phyloP scores from a whole-genome alignment of 2,329 filamentous ascomycete genomes.

The Xylariaceae sp. region DNA sequence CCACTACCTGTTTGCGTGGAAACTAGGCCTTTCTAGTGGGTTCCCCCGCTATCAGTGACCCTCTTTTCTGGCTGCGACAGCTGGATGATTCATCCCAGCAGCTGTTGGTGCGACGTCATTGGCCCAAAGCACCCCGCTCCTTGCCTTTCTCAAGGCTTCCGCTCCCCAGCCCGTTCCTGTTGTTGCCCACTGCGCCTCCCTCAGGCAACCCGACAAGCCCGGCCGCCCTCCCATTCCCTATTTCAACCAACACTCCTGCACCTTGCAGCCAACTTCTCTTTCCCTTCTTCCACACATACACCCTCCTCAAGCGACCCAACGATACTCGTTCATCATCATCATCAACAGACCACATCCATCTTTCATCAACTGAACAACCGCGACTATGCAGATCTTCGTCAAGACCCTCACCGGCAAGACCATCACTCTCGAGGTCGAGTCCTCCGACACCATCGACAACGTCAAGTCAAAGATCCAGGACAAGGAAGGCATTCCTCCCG shows the following conservation, averaged over 20 bases:
- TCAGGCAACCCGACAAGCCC: constrained; percentile 8
- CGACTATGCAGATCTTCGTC: constrained; percentile 94
- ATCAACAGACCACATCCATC: constrained; percentile 7
- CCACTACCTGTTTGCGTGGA: no score
- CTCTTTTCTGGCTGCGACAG: not conserved
- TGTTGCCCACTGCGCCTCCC: constrained; percentile 23
- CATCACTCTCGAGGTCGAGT: constrained; percentile 77
- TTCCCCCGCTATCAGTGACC: no score
- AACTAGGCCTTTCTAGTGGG: no score
- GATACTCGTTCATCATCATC: not conserved
- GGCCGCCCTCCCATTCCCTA: constrained; percentile 12
- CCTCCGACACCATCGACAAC: constrained; percentile 77
- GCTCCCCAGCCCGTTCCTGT: constrained; percentile 17
- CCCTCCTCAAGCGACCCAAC: constrained; percentile 6
- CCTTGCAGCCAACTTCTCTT: constrained; percentile 5
- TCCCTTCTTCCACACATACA: constrained; percentile 4
- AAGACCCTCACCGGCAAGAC: constrained; percentile 95
- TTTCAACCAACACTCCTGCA: constrained; percentile 10
- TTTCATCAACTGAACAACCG: constrained; percentile 24
- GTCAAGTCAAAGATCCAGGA: constrained; percentile 89
- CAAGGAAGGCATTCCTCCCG: constrained; percentile 83
- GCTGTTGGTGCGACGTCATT: constrained; percentile 13
- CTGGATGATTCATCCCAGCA: constrained; percentile 24
- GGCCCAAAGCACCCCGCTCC: constrained; percentile 15
- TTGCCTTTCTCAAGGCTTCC: constrained; percentile 26